A percentile compares a stretch with the other conserved stretches of the same genome.
Conservation (phyloP, 352 stramenopile species). For the Globisporangium apiculatum region DNA sequence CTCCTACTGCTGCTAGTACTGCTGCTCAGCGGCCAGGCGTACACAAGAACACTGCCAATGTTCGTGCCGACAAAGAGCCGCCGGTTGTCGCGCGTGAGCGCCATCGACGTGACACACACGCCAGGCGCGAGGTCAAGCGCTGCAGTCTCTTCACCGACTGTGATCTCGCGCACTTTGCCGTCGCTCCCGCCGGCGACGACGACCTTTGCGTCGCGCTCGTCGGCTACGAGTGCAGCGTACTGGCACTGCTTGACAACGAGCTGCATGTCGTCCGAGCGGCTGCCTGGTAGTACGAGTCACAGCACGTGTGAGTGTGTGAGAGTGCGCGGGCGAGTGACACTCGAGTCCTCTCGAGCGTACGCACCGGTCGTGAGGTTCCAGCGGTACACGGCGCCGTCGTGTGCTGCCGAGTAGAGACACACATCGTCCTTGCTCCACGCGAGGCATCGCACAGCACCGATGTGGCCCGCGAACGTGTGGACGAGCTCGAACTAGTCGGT, state of each 20-base stretch:
- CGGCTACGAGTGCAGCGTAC: slow-evolving; percentile 49
- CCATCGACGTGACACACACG: slow-evolving; percentile 39
- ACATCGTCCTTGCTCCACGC: slow-evolving; percentile 66
- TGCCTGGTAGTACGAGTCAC: slow-evolving; percentile 16
- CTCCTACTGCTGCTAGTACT: slow-evolving; percentile 17
- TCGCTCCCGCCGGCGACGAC: slow-evolving; percentile 57
- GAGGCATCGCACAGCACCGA: slow-evolving; percentile 59
- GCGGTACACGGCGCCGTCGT: slow-evolving; percentile 78
- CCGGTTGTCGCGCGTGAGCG: slow-evolving; percentile 50
- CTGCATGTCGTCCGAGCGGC: slow-evolving; percentile 66
- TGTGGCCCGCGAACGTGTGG: slow-evolving; percentile 76
- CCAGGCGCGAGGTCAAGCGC: slow-evolving; percentile 36
- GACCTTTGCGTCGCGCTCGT: slow-evolving; percentile 37
- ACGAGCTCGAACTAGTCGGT: slow-evolving; percentile 35
- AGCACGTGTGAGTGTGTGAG: background rate
- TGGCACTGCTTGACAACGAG: slow-evolving; percentile 75
- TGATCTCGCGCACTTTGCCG: slow-evolving; percentile 59
- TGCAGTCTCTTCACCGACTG: slow-evolving; percentile 48
- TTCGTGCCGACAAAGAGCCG: slow-evolving; percentile 65
- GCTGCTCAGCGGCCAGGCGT: slow-evolving; percentile 49
- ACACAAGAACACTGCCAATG: slow-evolving; percentile 52
- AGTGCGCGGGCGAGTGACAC: background rate
- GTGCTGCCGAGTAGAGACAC: slow-evolving; percentile 66
- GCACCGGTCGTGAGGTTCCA: slow-evolving; percentile 44
- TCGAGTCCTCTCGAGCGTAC: background rate